Evolutionary conservation across 768 basidiomycete species (phyloP), one percentile per base, ranked within the genome.

Genomic region (Chalciporus chontae): DNA sequence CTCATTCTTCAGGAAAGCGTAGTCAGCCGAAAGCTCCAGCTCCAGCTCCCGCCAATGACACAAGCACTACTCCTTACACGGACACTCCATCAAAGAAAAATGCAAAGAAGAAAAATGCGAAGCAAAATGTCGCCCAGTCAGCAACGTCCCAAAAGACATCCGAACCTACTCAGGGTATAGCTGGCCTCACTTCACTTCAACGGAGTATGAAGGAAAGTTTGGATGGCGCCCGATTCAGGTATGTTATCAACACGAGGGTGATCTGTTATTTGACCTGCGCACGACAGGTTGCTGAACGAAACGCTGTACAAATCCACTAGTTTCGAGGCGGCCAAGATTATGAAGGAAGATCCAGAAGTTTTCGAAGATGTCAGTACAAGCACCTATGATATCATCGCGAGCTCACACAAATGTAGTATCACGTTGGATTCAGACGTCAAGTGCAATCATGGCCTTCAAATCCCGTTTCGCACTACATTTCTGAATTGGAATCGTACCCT

Each of bases 401-500:
- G 24, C 54, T 62, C 48, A 61, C 47, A 23, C 8, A 46, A 29
- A 41, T 45, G n/a, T 64, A 98, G 94, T 98, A 98, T 64, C 96
- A 98, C 68, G 71, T 73, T 38, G 94, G 94, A 3, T 97, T 98
- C 71, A 83, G 94, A 19, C 81, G 83, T 50, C 93, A 97, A 73
- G 92, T 95, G 1, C 79, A 85, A 45, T 83, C 85, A 3, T 98
- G 96, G 96, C 95, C 95, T 1, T 84, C 84, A 8, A 95, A 96
- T 62, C 95, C 96, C 1, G 84, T 95, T n/a, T 75, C 86, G 26
- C 78, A 88, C 64, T 93, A 94, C 66, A 80, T 87, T 46, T 73
- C 78, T 3, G 57, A 68, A 14, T 75, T 97, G 43, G 79, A 83
- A 0, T 68, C 77, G 2, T 87, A 85, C 63, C 79, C 90, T 5